Base-by-base conservation (phyloP, 1,284 basidiomycete species). In the Pseudozyma tsukubaensis region DNA sequence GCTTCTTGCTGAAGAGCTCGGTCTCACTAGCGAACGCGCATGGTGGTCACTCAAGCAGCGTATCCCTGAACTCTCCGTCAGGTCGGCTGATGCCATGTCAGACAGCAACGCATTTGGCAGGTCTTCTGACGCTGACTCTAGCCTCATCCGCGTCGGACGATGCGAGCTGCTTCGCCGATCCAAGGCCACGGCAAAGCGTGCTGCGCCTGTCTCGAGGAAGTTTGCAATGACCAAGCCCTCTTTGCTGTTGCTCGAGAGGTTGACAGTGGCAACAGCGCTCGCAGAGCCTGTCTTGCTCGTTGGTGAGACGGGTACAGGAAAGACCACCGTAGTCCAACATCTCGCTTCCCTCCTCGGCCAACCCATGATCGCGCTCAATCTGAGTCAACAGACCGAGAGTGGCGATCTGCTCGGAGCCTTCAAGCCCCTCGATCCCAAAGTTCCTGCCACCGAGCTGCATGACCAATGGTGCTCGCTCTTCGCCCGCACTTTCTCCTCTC, bases 271-370 rank as follows among this genome's bases (percentile, higher is more conserved):
- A 0, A 87, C 95, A 36, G 87, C 90, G 0, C 87, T 92, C 39
- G 86, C 86, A 14, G 97, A 99, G 83, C 94, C 97, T 0, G 87
- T 96, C 1, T 88, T 99, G 2, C 89, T 99, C 19, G 95, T 96
- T 0, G 97, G 97, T 58, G 97, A 99, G 87, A 99, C 97, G 0
- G 97, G 97, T 44, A 99, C 97, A 0, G 97, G 97, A 39, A 99
- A 99, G 86, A 99, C 97, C 2, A 97, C 94, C 47, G 89, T 91
- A 3, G 90, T 99, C 18, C 93, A 94, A 21, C 91, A 97, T 77
- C 88, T 99, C 21, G 92, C 97, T 18, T 88, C 90, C 4, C 86
- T 93, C n/a, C 88, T 97, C 34, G 89, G 89, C 16, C 89, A 90
- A 39, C 90, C 91, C 0, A 88, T 99, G 44, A 89, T 94, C 44